phyloP scores from a whole-genome alignment of 495 filamentous ascomycete species.

The Aspergillus affinis region DNA sequence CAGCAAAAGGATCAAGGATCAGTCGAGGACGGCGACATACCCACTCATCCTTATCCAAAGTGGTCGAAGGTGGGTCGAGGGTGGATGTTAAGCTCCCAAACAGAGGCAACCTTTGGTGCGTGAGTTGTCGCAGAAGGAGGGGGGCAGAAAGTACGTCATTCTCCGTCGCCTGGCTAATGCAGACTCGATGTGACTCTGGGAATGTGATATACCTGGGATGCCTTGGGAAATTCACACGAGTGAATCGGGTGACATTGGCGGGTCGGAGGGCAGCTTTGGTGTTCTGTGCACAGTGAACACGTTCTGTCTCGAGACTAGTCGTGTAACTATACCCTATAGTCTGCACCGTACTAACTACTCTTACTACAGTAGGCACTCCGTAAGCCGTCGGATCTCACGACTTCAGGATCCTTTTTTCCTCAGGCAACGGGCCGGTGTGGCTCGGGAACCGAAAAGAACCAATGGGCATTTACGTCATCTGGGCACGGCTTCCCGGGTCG shows the following conservation, averaged over 20 bases:
- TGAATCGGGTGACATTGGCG: neutral
- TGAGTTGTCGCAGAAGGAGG: conserved; percentile 19
- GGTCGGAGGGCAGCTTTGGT: no score
- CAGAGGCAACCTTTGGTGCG: conserved; percentile 10
- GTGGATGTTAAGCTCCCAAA: conserved; percentile 39
- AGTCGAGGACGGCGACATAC: conserved; percentile 16
- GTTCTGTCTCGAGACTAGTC: no score
- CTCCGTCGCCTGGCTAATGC: no score
- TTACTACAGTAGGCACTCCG: no score
- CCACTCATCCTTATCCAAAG: conserved; percentile 38
- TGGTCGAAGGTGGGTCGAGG: conserved; percentile 37
- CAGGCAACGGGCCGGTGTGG: conserved; percentile 10
- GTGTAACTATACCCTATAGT: no score
- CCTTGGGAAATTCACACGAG: neutral
- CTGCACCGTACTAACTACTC: no score
- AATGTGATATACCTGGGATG: neutral
- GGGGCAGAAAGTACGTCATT: neutral
- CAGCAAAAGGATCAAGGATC: conserved; percentile 20
- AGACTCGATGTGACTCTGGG: conserved; percentile 4
- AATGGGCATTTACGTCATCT: conserved; percentile 12
- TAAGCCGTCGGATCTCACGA: no score
- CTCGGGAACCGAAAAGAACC: conserved; percentile 10
- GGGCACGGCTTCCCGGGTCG: conserved; percentile 10
- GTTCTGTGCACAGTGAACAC: no score
- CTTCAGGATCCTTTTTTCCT: no score